Conservation (phyloP, 2,329 filamentous ascomycete species). For the Ciborinia camelliae region DNA sequence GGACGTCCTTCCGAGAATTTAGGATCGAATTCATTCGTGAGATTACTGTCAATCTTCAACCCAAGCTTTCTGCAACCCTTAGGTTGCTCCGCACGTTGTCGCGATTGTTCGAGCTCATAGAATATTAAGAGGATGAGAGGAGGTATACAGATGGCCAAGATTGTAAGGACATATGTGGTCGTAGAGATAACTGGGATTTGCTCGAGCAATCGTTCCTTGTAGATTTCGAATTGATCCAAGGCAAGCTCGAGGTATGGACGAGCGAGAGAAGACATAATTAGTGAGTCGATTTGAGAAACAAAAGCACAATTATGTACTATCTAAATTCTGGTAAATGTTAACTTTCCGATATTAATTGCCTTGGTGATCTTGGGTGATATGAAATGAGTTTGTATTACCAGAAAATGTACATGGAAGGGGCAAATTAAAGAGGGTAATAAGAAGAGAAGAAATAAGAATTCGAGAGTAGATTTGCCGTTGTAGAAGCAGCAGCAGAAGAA, state of each 20-base stretch:
- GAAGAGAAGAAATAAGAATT: constrained; percentile 24
- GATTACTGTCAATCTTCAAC: constrained; percentile 47
- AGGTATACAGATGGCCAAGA: constrained; percentile 35
- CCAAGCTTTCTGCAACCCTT: constrained; percentile 53
- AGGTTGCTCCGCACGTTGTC: constrained; percentile 38
- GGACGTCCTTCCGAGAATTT: constrained; percentile 44
- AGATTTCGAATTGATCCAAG: constrained; percentile 31
- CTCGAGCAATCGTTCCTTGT: constrained; percentile 33
- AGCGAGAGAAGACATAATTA: constrained; percentile 31
- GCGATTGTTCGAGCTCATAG: constrained; percentile 36
- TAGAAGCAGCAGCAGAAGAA: constrained; percentile 12
- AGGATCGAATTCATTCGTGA: constrained; percentile 53
- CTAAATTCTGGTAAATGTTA: constrained; percentile 28
- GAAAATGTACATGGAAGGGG: constrained; percentile 34
- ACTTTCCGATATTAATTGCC: constrained; percentile 14
- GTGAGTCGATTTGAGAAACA: constrained; percentile 12
- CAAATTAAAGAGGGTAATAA: constrained; percentile 32
- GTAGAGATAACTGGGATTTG: constrained; percentile 34
- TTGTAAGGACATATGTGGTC: constrained; percentile 33
- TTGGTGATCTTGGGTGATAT: not conserved
- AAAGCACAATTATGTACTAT: constrained; percentile 31
- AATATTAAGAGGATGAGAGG: constrained; percentile 36
- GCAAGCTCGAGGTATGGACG: constrained; percentile 31
- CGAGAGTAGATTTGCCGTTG: constrained; percentile 15
- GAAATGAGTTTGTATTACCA: constrained; percentile 23